Conservation (phyloP, 176 grass and related monocot species). For the Hyparrhenia diplandra region DNA sequence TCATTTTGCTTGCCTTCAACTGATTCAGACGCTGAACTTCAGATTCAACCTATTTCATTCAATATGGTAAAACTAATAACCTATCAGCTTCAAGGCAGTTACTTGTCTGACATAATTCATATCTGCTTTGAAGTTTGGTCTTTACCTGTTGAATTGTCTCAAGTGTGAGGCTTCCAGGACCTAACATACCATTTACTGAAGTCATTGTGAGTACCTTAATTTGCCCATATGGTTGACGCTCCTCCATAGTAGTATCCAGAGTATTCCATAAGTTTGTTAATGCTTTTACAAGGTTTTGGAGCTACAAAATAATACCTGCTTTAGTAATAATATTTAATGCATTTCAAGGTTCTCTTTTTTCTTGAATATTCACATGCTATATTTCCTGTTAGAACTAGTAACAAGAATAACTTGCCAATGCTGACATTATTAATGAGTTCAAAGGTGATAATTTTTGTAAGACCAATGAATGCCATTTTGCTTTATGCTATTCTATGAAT, state of each 20-base stretch:
- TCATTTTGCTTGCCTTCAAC: constrained; percentile 94
- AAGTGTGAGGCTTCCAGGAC: constrained; percentile 72
- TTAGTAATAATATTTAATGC: constrained; percentile 20
- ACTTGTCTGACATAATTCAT: neutral
- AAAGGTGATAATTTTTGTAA: neutral
- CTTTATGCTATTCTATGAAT: too few relatives aligned
- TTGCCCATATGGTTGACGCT: constrained; percentile 64
- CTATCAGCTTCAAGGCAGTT: constrained; percentile 7
- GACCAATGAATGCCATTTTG: too few relatives aligned
- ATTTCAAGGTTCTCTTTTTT: constrained; percentile 8
- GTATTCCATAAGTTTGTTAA: constrained; percentile 87
- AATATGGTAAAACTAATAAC: constrained; percentile 12
- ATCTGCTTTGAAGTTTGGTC: neutral
- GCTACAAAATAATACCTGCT: constrained; percentile 51
- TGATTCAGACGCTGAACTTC: constrained; percentile 84
- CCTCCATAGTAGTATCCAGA: constrained; percentile 71
- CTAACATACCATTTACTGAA: constrained; percentile 42
- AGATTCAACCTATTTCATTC: constrained; percentile 68
- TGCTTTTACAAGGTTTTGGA: constrained; percentile 70
- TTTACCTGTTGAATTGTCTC: constrained; percentile 88
- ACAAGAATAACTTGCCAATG: neutral
- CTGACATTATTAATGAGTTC: constrained; percentile 9
- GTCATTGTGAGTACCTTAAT: constrained; percentile 52
- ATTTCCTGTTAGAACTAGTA: constrained; percentile 16
- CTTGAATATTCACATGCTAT: neutral